Evolutionary conservation across 805 yeast species (phyloP).

Genomic region (Candida alai): DNA sequence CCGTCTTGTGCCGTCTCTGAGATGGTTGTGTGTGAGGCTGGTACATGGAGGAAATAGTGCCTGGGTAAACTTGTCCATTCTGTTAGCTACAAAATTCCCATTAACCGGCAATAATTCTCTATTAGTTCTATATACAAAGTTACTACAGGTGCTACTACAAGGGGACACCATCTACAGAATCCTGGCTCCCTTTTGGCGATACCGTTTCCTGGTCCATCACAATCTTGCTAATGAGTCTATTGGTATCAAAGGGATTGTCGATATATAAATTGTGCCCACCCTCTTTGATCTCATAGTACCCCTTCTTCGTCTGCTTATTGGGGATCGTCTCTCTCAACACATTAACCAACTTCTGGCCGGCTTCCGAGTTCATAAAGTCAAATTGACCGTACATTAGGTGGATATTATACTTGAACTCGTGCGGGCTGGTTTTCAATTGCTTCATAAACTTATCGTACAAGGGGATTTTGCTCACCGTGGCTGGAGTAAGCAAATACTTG

Average conservation of each 20-base stretch:
- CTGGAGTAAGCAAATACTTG: constrained; percentile 49
- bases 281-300: constrained; percentile 24
- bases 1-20: no score
- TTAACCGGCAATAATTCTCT: no score
- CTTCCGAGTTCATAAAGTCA: constrained; percentile 69
- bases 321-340: constrained; percentile 14
- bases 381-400: constrained; percentile 61
- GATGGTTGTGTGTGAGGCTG: no score
- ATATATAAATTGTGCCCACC: constrained; percentile 45
- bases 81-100: no score
- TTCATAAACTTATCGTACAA: constrained; percentile 51
- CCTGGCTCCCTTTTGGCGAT: no score
- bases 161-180: no score
- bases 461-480: constrained; percentile 64
- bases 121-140: no score
- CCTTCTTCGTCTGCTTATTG: constrained; percentile 14
- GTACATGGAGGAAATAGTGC: no score
- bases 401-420: constrained; percentile 24
- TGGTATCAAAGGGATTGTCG: constrained; percentile 43
- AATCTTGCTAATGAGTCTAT: constrained; percentile 20
- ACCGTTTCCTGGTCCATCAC: constrained; percentile 6
- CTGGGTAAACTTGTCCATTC: no score
- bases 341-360: constrained; percentile 40
- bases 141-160: no score
- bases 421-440: constrained; percentile 19